A percentile compares a stretch with the other conserved stretches of the same genome.
phyloP scores from a whole-genome alignment of 352 stramenopile genomes.

The Paralagenidium karlingii region DNA sequence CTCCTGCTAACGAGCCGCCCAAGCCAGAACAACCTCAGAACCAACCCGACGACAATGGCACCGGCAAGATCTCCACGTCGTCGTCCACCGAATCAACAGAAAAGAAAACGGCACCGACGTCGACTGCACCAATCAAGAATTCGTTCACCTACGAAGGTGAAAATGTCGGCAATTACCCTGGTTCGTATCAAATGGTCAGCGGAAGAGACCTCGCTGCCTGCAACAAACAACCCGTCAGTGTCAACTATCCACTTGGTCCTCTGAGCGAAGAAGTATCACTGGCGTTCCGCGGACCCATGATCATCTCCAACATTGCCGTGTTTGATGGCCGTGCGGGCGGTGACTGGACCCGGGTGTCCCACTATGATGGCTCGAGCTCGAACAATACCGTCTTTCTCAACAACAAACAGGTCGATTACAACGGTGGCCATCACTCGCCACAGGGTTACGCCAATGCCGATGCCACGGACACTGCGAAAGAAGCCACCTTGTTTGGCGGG shows the following conservation, averaged over 20 bases:
- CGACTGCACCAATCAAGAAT: no score
- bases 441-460: conserved; percentile 27
- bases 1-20: background rate
- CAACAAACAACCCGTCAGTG: conserved; percentile 16
- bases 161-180: conserved; percentile 14
- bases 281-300: conserved; percentile 41
- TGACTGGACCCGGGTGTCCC: conserved; percentile 27
- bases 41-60: no score
- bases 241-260: conserved; percentile 22
- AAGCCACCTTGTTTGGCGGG: conserved; percentile 31
- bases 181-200: conserved; percentile 31
- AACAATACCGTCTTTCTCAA: conserved; percentile 52
- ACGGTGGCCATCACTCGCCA: conserved; percentile 21
- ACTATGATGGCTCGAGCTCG: conserved; percentile 16
- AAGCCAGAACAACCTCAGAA: background rate
- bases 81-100: no score
- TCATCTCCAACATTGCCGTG: conserved; percentile 47
- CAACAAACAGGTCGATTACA: conserved; percentile 48
- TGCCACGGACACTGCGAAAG: conserved; percentile 11
- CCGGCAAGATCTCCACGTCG: no score
- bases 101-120: no score
- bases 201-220: conserved; percentile 14
- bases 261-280: conserved; percentile 40
- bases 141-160: background rate
- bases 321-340: conserved; percentile 12